Percentiles rank a stretch among this genome's conserved stretches.
phyloP scores from a whole-genome alignment of 495 filamentous ascomycete species.

The Trichoderma parareesei region DNA sequence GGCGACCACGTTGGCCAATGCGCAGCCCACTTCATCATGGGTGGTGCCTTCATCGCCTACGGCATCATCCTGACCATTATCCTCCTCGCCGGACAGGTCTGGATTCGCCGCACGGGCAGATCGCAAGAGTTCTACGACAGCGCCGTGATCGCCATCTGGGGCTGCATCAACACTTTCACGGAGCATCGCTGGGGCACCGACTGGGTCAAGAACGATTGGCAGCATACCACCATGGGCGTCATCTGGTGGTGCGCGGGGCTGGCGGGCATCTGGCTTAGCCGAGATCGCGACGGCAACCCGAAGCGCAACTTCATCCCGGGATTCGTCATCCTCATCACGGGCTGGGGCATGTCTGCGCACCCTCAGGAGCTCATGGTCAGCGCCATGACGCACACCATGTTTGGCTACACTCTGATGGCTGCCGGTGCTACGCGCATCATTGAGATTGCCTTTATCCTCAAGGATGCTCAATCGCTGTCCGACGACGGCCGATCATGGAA shows the following conservation, averaged over 20 bases:
- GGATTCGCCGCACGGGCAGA: constrained; percentile 74
- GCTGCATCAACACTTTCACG: constrained; percentile 95
- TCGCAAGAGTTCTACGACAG: constrained; percentile 98
- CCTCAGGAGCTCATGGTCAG: constrained; percentile 75
- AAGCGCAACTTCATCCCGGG: constrained; percentile 89
- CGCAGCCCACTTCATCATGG: constrained; percentile 97
- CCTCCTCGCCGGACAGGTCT: constrained; percentile 78
- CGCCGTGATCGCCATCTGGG: constrained; percentile 84
- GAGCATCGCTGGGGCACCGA: constrained; percentile 86
- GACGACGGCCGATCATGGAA: constrained; percentile 50
- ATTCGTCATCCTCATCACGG: constrained; percentile 82
- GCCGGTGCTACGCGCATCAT: constrained; percentile 78
- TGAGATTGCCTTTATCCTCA: constrained; percentile 82
- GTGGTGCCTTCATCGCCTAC: constrained; percentile 90
- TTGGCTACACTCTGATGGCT: constrained; percentile 92
- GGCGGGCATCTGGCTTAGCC: constrained; percentile 84
- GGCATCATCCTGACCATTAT: constrained; percentile 81
- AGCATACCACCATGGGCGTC: constrained; percentile 95
- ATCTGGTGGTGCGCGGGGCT: constrained; percentile 96
- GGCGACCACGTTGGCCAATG: constrained; percentile 91
- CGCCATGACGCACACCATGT: constrained; percentile 83
- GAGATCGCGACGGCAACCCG: constrained; percentile 70
- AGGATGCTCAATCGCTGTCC: constrained; percentile 55
- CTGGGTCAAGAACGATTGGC: constrained; percentile 94
- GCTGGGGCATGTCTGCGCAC: constrained; percentile 91